Evolutionary conservation across 371 early-diverging fungal species (phyloP).

Genomic region (Catenaria anguillulae): DNA sequence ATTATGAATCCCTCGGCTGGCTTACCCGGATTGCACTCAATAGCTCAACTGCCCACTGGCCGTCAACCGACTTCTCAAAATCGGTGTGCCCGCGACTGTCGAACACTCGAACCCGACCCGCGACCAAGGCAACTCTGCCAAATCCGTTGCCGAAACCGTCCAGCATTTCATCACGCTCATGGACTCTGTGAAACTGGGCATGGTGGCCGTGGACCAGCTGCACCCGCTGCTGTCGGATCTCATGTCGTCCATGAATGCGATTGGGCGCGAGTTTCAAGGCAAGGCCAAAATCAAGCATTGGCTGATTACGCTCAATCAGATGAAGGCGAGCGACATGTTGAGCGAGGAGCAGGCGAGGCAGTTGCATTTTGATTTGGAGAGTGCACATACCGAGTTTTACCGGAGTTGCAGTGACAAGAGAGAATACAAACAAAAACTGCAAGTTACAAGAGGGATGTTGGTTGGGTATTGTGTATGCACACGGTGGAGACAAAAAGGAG

Average conservation of each 20-base stretch:
- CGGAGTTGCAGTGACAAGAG: slow-evolving; percentile 23
- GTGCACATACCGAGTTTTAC: slow-evolving; percentile 46
- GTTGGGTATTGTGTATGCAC: too few relatives aligned
- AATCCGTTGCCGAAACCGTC: slow-evolving; percentile 74
- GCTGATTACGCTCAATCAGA: slow-evolving; percentile 73
- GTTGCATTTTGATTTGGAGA: slow-evolving; percentile 84
- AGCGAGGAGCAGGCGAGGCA: slow-evolving; percentile 77
- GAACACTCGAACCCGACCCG: slow-evolving; percentile 34
- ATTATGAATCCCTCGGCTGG: not conserved
- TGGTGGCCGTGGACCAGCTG: slow-evolving; percentile 77
- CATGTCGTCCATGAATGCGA: slow-evolving; percentile 70
- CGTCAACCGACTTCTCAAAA: slow-evolving; percentile 52
- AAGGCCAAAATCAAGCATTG: slow-evolving; percentile 69
- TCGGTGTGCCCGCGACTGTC: slow-evolving; percentile 76
- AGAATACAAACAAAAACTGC: not conserved
- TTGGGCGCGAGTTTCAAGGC: slow-evolving; percentile 31
- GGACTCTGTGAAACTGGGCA: slow-evolving; percentile 74
- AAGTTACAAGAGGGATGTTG: not conserved
- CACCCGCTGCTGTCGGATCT: slow-evolving; percentile 83
- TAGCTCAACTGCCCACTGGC: slow-evolving; percentile 68
- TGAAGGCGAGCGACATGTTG: slow-evolving; percentile 83
- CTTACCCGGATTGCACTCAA: not conserved
- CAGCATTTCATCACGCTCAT: slow-evolving; percentile 80
- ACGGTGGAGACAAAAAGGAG: too few relatives aligned
- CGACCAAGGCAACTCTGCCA: slow-evolving; percentile 35